These are phyloP conservation scores for Zoysia pacifica DNA, from an alignment of 176 grass and related monocot species.

Conservation along the genomic window DNA sequence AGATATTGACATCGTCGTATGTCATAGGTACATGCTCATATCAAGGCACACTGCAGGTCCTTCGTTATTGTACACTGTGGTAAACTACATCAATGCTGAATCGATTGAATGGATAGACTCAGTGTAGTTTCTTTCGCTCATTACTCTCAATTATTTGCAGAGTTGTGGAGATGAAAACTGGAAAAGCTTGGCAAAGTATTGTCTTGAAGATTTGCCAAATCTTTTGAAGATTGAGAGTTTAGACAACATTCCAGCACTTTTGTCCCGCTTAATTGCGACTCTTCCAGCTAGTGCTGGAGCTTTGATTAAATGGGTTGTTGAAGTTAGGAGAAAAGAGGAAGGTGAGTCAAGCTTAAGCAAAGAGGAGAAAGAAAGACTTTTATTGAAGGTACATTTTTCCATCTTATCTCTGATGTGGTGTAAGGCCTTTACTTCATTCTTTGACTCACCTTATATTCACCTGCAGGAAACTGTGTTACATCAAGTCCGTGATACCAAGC, in stretches of 20 bases:
- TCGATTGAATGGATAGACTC: background rate
- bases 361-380: constrained; percentile 72
- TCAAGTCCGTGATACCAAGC: constrained; percentile 62
- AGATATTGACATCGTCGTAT: constrained; percentile 22
- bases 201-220: constrained; percentile 60
- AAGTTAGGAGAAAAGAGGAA: constrained; percentile 91
- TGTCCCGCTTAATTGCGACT: constrained; percentile 53
- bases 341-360: constrained; percentile 53
- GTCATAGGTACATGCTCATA: constrained; percentile 84
- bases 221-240: constrained; percentile 63
- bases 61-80: constrained; percentile 78
- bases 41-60: constrained; percentile 56
- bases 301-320: constrained; percentile 87
- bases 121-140: constrained; percentile 15
- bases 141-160: constrained; percentile 37
- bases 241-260: constrained; percentile 46
- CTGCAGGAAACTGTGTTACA: constrained; percentile 72
- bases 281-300: constrained; percentile 71
- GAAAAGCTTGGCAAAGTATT: constrained; percentile 67
- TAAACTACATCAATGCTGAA: constrained; percentile 37
- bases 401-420: constrained; percentile 10
- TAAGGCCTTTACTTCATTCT: background rate
- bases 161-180: constrained; percentile 75
- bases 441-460: constrained; percentile 1
- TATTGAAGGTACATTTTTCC: constrained; percentile 49